These are phyloP conservation scores for Paecilomyces fulvus DNA, from an alignment of 2,329 filamentous ascomycete genomes.

Conservation along the genomic window DNA sequence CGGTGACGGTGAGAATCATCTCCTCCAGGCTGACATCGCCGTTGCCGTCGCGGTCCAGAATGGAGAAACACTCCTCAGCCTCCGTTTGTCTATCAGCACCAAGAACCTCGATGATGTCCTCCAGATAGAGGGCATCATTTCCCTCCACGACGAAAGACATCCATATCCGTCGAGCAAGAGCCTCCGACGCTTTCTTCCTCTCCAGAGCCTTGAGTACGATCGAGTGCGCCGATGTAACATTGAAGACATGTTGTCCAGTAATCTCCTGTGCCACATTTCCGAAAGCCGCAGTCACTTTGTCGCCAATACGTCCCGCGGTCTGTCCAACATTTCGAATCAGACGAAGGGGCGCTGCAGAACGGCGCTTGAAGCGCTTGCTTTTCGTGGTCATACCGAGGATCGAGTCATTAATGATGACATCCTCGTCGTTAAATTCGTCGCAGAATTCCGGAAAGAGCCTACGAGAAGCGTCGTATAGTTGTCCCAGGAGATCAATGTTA, in stretches of 20 bases:
- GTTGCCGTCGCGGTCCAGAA: constrained; percentile 79
- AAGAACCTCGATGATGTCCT: constrained; percentile 83
- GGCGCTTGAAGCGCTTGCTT: constrained; percentile 41
- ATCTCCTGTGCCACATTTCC: constrained; percentile 92
- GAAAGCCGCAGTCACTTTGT: constrained; percentile 88
- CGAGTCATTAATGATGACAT: constrained; percentile 82
- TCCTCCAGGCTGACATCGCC: constrained; percentile 93
- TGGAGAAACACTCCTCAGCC: constrained; percentile 74
- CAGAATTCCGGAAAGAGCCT: constrained; percentile 88
- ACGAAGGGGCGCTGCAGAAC: constrained; percentile 67
- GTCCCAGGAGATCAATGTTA: constrained; percentile 68
- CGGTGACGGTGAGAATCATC: constrained; percentile 80
- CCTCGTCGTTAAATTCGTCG: constrained; percentile 80
- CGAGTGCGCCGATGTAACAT: constrained; percentile 81
- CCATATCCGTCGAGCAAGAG: constrained; percentile 90
- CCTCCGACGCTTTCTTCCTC: constrained; percentile 74
- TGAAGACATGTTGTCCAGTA: constrained; percentile 91
- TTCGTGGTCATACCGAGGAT: constrained; percentile 56
- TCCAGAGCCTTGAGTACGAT: constrained; percentile 84
- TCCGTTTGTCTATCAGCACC: constrained; percentile 64
- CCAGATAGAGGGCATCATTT: constrained; percentile 64
- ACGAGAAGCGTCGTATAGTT: constrained; percentile 85
- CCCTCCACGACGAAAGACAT: constrained; percentile 96
- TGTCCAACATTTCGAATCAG: constrained; percentile 65
- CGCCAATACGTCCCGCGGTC: constrained; percentile 71